A percentile compares a stretch with the other conserved stretches of the same genome.
Evolutionary conservation across 352 stramenopile species (phyloP).

Genomic region (Pythium biforme): DNA sequence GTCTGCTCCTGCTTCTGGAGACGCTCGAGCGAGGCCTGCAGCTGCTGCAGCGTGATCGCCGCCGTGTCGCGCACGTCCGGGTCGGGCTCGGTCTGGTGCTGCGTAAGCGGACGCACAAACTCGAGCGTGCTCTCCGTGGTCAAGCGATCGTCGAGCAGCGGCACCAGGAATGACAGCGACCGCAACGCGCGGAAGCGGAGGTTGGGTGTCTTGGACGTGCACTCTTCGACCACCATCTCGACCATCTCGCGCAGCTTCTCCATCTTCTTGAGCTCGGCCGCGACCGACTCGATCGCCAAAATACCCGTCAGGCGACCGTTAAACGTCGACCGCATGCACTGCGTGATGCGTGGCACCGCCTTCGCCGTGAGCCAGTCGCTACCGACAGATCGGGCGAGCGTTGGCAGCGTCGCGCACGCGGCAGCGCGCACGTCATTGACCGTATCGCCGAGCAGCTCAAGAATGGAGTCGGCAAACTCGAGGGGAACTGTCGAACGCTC

Average conservation of each 20-base stretch:
- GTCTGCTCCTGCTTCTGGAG: constrained; percentile 1
- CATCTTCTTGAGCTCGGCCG: constrained; percentile 54
- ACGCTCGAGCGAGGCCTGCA: constrained; percentile 40
- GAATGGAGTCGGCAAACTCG: constrained; percentile 70
- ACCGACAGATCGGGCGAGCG: constrained; percentile 68
- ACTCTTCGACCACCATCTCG: constrained; percentile 67
- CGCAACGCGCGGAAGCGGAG: constrained; percentile 78
- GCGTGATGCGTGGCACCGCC: constrained; percentile 53
- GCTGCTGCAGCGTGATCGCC: constrained; percentile 43
- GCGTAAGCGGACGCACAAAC: constrained; percentile 66
- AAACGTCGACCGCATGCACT: constrained; percentile 74
- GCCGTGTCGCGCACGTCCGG: constrained; percentile 76
- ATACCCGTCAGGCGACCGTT: constrained; percentile 69
- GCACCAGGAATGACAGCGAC: constrained; percentile 62
- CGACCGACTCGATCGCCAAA: constrained; percentile 63
- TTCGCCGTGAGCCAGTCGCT: constrained; percentile 76
- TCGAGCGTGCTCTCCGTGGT: constrained; percentile 73
- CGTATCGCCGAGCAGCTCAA: constrained; percentile 64
- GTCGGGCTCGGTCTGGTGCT: constrained; percentile 61
- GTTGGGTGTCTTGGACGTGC: constrained; percentile 77
- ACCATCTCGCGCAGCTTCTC: constrained; percentile 72
- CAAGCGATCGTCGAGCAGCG: constrained; percentile 60
- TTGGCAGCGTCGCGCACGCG: constrained; percentile 60
- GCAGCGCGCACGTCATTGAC: constrained; percentile 74
- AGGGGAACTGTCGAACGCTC: constrained; percentile 54